phyloP scores from a whole-genome alignment of 2,329 filamentous ascomycete genomes.

The Cercospora zeina region DNA sequence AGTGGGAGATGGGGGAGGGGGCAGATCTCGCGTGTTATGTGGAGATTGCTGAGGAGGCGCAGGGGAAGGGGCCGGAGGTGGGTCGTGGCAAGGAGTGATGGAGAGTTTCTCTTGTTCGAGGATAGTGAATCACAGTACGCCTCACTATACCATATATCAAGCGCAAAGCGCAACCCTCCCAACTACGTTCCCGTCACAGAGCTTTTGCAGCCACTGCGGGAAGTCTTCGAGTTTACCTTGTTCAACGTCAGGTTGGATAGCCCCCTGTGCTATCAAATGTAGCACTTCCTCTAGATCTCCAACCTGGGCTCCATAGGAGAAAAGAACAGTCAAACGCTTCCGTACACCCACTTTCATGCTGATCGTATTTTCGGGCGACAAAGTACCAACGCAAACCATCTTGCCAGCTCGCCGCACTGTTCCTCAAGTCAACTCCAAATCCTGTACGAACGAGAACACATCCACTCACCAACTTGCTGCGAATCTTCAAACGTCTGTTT shows the following conservation, averaged over 20 bases:
- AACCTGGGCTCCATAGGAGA: background rate
- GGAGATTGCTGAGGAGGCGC: background rate
- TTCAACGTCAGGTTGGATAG: background rate
- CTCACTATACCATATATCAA: background rate
- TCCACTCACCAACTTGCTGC: constrained; percentile 39
- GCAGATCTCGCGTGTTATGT: background rate
- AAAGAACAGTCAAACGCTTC: background rate
- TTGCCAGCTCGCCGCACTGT: background rate
- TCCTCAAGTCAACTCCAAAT: background rate
- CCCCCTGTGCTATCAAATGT: background rate
- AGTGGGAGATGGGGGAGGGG: background rate
- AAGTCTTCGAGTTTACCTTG: background rate
- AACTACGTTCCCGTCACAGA: background rate
- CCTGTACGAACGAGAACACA: background rate
- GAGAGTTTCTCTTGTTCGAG: no score
- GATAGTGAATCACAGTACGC: background rate
- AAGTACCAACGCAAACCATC: background rate
- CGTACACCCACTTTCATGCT: background rate
- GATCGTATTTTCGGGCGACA: background rate
- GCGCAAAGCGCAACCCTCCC: background rate
- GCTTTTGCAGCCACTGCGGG: background rate
- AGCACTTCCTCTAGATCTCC: background rate
- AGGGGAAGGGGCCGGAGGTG: background rate
- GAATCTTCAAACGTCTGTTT: constrained; percentile 45
- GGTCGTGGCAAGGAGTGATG: no score